Evolutionary conservation across 768 basidiomycete species (phyloP), one percentile per base, ranked within the genome.

Genomic region (Agaricus sinodeliciosus): DNA sequence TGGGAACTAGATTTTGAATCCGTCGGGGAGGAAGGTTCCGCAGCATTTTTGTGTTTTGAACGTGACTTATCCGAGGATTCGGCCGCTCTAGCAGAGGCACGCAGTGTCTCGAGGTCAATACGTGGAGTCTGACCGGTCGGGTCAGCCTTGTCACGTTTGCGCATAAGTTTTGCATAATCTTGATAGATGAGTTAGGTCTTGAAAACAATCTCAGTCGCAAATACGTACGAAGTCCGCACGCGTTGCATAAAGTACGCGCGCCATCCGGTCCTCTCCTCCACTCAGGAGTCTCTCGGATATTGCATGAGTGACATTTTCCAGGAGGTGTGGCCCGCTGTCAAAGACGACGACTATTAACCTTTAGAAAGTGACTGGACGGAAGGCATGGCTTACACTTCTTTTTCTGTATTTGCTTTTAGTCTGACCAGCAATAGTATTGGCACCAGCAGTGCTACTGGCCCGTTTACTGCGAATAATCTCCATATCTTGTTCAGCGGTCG

Each of bases 261-360:
- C 89, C 89, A 62, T 90, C 89, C 2, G 89, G 89, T 13, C 89
- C 89, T 22, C 88, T 78, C 49, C 89, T 69, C 89, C 89, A 91
- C 65, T 91, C 89, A n/a, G 89, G 89, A 3, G 89, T 91, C 64
- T 91, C 89, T 54, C 85, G 75, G 51, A 90, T 90, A 68, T 89
- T 87, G 65, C 89, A 91, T 28, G 89, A 90, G 67, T 90, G 87
- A 61, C 89, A 91, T 63, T 90, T 89, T 9, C 88, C 88, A 4
- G 89, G 89, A 15, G 89, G 89, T 35, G 85, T 88, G 41, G 89
- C 87, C 59, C 89, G 82, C 89, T 91, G 69, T 48, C 60, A 62
- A 62, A 62, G 71, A 64, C 57, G 69, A 65, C 64, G 57, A 58
- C 58, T 60, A 59, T 56, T 50, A 52, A 54, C 43, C 44, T 42